Conservation (phyloP, 1,284 basidiomycete species). For the Puccinia hordei region DNA sequence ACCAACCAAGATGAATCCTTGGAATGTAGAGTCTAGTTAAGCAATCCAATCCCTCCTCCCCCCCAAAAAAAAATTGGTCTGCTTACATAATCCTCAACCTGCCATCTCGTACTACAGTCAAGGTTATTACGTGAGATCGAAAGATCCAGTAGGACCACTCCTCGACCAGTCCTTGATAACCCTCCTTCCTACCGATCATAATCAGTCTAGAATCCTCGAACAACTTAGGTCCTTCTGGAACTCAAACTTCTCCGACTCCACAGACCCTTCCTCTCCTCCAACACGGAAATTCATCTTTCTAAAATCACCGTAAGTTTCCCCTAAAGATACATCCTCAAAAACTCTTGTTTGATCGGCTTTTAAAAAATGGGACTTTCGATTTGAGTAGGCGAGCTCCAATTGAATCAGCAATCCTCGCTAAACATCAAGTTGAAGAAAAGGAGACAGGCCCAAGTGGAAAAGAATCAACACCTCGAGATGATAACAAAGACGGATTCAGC, state of each 20-base stretch:
- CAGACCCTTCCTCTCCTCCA: background rate
- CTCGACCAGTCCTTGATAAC: background rate
- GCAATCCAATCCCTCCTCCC: background rate
- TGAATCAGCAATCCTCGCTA: background rate
- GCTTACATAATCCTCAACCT: background rate
- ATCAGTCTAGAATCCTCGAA: background rate
- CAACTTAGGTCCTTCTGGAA: background rate
- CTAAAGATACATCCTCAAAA: no score
- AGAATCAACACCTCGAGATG: background rate
- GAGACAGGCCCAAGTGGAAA: no score
- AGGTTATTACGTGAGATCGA: conserved; percentile 3
- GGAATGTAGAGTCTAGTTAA: conserved; percentile 7
- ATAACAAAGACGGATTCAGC: background rate
- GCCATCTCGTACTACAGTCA: background rate
- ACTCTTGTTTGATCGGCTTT: no score
- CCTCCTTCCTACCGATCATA: background rate
- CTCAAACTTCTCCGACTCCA: background rate
- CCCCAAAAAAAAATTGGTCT: background rate
- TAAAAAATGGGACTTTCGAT: no score
- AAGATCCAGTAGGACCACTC: background rate
- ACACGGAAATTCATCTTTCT: background rate
- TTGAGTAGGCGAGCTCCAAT: background rate
- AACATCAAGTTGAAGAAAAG: background rate
- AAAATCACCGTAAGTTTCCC: background rate
- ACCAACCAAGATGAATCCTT: background rate